Percentiles rank a stretch among this genome's conserved stretches.
Evolutionary conservation across 805 yeast species (phyloP).

Genomic region (Teunomyces funiuensis): DNA sequence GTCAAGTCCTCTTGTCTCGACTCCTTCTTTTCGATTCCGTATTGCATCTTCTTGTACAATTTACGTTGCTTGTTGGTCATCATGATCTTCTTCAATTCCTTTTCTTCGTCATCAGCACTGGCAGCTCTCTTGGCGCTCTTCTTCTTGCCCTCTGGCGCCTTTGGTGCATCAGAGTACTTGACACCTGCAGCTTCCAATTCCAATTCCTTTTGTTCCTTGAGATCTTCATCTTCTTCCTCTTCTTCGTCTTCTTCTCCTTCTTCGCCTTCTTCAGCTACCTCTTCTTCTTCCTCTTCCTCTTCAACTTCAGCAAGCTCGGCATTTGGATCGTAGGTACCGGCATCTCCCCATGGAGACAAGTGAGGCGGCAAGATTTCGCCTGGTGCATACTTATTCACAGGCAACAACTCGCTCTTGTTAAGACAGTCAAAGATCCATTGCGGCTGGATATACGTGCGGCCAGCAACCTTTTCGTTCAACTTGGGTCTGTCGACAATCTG

Average conservation of each 20-base stretch:
- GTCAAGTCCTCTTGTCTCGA: constrained; percentile 66
- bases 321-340: constrained; percentile 84
- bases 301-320: constrained; percentile 43
- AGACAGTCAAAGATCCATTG: constrained; percentile 96
- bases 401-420: constrained; percentile 70
- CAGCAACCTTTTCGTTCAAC: constrained; percentile 71
- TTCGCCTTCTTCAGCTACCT: constrained; percentile 47
- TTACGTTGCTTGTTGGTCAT: constrained; percentile 96
- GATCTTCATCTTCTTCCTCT: constrained; percentile 56
- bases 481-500: constrained; percentile 94
- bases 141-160: constrained; percentile 17
- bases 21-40: constrained; percentile 82
- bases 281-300: constrained; percentile 45
- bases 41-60: constrained; percentile 91
- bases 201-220: constrained; percentile 81
- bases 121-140: constrained; percentile 41
- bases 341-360: constrained; percentile 98
- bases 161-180: constrained; percentile 48
- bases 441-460: constrained; percentile 93
- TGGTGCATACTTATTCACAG: constrained; percentile 83
- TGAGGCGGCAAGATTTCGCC: constrained; percentile 97
- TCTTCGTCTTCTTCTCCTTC: constrained; percentile 48
- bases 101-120: constrained; percentile 72
- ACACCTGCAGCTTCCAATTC: constrained; percentile 82
- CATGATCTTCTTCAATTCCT: constrained; percentile 92